A percentile compares a stretch with the other conserved stretches of the same genome.
Conservation (phyloP, 1,284 basidiomycete species). For the Polyporus tsugae region DNA sequence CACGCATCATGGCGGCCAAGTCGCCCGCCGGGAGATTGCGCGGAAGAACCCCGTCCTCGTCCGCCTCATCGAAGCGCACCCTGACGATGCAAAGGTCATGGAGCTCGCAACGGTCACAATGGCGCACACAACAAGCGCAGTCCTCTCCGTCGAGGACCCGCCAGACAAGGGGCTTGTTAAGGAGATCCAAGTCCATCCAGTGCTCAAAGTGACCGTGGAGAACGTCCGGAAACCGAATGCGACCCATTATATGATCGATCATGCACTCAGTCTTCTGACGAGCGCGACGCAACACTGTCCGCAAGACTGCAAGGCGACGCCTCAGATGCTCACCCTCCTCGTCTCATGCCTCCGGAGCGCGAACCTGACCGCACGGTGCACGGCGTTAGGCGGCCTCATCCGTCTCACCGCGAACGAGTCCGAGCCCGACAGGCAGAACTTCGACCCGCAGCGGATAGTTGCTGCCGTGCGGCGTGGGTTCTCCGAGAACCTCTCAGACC, state of each 20-base stretch:
- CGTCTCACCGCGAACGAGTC: slow-evolving; percentile 53
- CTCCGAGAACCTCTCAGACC: slow-evolving; percentile 54
- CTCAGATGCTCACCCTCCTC: slow-evolving; percentile 55
- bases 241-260: slow-evolving; percentile 54
- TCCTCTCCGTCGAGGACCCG: slow-evolving; percentile 51
- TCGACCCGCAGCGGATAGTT: slow-evolving; percentile 56
- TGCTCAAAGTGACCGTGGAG: slow-evolving; percentile 53
- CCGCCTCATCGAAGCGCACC: slow-evolving; percentile 54
- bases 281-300: slow-evolving; percentile 53
- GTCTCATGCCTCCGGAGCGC: slow-evolving; percentile 61
- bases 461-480: slow-evolving; percentile 48
- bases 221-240: slow-evolving; percentile 55
- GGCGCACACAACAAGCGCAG: slow-evolving; percentile 58
- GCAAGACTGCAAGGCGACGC: slow-evolving; percentile 51
- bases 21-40: slow-evolving; percentile 60
- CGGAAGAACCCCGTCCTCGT: slow-evolving; percentile 50
- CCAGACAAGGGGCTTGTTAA: slow-evolving; percentile 47
- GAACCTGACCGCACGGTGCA: slow-evolving; percentile 58
- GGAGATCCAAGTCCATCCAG: slow-evolving; percentile 52
- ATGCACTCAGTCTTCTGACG: slow-evolving; percentile 57
- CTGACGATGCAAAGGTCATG: slow-evolving; percentile 56
- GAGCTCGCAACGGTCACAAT: slow-evolving; percentile 62
- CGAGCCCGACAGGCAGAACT: slow-evolving; percentile 51
- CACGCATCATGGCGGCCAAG: slow-evolving; percentile 66
- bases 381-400: slow-evolving; percentile 59